phyloP scores from a whole-genome alignment of 78 protist species.

The Diacronema lutheri region DNA sequence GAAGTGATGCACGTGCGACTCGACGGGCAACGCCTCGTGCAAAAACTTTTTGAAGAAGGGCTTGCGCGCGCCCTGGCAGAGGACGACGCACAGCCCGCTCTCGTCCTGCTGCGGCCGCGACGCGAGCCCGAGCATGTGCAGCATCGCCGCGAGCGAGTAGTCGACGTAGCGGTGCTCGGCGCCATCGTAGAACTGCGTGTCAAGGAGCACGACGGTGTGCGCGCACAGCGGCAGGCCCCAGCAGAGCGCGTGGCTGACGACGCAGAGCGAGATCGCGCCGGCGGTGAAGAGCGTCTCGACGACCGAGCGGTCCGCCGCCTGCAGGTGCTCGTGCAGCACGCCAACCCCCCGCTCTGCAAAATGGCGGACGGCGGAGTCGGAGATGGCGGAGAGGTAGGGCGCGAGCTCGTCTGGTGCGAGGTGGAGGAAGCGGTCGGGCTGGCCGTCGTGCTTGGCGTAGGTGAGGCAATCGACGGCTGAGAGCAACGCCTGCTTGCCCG shows the following conservation, averaged over 20 bases:
- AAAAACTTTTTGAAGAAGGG: constrained; percentile 84
- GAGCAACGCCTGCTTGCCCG: constrained; percentile 62
- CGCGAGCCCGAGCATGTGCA: constrained; percentile 95
- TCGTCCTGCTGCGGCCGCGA: constrained; percentile 51
- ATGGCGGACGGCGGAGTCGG: not conserved
- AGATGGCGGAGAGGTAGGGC: not conserved
- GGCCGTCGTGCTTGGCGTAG: constrained; percentile 62
- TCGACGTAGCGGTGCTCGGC: constrained; percentile 72
- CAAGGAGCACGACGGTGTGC: constrained; percentile 61
- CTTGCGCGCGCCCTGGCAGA: constrained; percentile 78
- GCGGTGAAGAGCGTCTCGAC: constrained; percentile 41
- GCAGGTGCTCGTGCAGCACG: constrained; percentile 76
- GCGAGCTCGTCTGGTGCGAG: constrained; percentile 17
- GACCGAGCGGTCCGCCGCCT: constrained; percentile 42
- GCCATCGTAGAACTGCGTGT: constrained; percentile 75
- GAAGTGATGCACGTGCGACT: constrained; percentile 83
- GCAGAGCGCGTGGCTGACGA: constrained; percentile 35
- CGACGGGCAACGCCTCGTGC: constrained; percentile 95
- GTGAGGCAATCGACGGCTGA: constrained; percentile 62
- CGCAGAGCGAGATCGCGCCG: constrained; percentile 67
- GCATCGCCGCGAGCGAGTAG: constrained; percentile 84
- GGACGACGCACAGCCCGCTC: constrained; percentile 60
- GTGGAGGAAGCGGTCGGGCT: constrained; percentile 47
- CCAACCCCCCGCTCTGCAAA: constrained; percentile 67
- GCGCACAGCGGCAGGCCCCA: constrained; percentile 62